These are phyloP conservation scores for Ricinus communis DNA, from an alignment of 345 rosid species.

Conservation along the genomic window DNA sequence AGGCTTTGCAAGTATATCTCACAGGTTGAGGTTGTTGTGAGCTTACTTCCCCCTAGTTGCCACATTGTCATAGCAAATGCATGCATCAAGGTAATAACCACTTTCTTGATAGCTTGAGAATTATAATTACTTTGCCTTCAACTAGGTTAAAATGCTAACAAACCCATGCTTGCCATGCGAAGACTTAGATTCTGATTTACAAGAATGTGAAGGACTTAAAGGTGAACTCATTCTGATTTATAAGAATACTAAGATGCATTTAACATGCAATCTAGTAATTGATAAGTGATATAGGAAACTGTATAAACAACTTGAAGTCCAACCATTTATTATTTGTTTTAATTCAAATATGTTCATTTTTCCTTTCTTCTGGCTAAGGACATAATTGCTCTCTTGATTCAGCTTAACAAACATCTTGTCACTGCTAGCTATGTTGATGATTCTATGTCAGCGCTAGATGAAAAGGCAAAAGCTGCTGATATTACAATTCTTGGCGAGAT, in stretches of 20 bases:
- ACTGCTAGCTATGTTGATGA: conserved; percentile 95
- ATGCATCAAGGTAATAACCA: conserved; percentile 66
- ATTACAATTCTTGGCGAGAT: conserved; percentile 91
- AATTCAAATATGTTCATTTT: not conserved
- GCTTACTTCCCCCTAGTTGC: conserved; percentile 79
- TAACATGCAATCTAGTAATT: not conserved
- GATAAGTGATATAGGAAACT: not conserved
- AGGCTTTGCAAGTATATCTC: conserved; percentile 65
- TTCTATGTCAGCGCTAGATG: conserved; percentile 56
- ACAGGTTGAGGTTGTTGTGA: conserved; percentile 82
- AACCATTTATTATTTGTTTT: not conserved
- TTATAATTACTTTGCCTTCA: not conserved
- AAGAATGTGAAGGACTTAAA: not conserved
- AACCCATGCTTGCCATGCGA: not conserved
- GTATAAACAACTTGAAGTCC: not conserved
- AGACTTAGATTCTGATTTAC: conserved; percentile 1
- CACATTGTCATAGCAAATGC: conserved; percentile 66
- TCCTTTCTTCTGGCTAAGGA: conserved; percentile 7
- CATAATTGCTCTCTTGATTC: conserved; percentile 23
- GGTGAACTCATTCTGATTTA: not conserved
- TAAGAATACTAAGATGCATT: not conserved
- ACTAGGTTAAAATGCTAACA: not conserved
- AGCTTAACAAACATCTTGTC: conserved; percentile 86
- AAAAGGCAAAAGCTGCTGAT: conserved; percentile 73
- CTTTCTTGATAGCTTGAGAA: not conserved